A percentile compares a stretch with the other conserved stretches of the same genome.
Evolutionary conservation across 352 stramenopile genomes (phyloP).

Genomic region (Phytopythium litorale): DNA sequence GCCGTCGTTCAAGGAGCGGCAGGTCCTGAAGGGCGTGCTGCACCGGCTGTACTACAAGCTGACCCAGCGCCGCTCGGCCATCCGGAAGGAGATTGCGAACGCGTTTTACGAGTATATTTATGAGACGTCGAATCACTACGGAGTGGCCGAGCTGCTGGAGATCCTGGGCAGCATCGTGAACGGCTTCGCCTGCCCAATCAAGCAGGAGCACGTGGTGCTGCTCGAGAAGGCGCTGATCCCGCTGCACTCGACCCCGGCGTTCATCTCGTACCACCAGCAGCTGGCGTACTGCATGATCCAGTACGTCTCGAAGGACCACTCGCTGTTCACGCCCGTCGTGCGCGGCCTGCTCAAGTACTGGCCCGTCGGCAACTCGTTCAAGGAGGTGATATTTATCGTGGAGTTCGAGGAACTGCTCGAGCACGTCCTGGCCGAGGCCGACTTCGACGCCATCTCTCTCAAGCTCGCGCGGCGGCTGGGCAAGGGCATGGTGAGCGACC

Average conservation of each 20-base stretch:
- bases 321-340: constrained; percentile 81
- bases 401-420: constrained; percentile 88
- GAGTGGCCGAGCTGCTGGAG: constrained; percentile 83
- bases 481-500: constrained; percentile 77
- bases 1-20: constrained; percentile 82
- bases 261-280: constrained; percentile 87
- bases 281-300: constrained; percentile 90
- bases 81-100: constrained; percentile 86
- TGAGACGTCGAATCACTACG: constrained; percentile 88
- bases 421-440: constrained; percentile 73
- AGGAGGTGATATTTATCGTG: constrained; percentile 88
- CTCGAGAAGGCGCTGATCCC: constrained; percentile 83
- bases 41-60: constrained; percentile 90
- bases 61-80: constrained; percentile 80
- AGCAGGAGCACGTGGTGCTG: constrained; percentile 84
- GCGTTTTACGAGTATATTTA: constrained; percentile 93
- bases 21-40: constrained; percentile 84
- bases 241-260: constrained; percentile 80
- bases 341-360: constrained; percentile 78
- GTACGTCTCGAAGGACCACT: constrained; percentile 88
- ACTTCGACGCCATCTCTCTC: constrained; percentile 64
- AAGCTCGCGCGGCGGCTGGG: constrained; percentile 61
- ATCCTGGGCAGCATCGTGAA: constrained; percentile 89
- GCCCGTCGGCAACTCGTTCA: constrained; percentile 85
- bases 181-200: constrained; percentile 87